Evolutionary conservation across 805 yeast genomes (phyloP).

Genomic region (Kregervanrija pseudodelftensis): DNA sequence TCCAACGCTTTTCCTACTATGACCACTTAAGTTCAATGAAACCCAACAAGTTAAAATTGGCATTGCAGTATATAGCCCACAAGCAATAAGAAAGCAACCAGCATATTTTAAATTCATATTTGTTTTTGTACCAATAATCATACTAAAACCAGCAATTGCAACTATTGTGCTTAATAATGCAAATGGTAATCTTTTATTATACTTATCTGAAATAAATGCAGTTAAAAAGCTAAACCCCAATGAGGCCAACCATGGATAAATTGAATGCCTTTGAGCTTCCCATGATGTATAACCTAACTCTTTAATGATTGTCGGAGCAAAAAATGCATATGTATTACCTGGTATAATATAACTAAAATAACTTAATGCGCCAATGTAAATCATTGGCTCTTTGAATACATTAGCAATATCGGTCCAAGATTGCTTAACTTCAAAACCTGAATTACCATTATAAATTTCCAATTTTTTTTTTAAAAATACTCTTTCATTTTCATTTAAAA

Average conservation of each 20-base stretch:
- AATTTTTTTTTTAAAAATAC: conserved; percentile 52
- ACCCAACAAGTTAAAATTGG: conserved; percentile 67
- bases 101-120: conserved; percentile 42
- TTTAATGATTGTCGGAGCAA: conserved; percentile 60
- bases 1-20: conserved; percentile 45
- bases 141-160: conserved; percentile 47
- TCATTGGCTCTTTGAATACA: conserved; percentile 53
- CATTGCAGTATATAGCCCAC: conserved; percentile 59
- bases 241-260: conserved; percentile 79
- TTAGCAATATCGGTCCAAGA: conserved; percentile 36
- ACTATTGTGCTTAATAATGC: conserved; percentile 27
- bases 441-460: conserved; percentile 42
- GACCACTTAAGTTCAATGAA: conserved; percentile 56
- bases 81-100: conserved; percentile 54
- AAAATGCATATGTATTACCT: conserved; percentile 70
- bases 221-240: conserved; percentile 56
- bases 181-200: conserved; percentile 39
- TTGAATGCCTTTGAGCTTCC: conserved; percentile 71
- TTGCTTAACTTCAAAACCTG: conserved; percentile 43
- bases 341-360: conserved; percentile 65
- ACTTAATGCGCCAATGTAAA: conserved; percentile 50
- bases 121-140: conserved; percentile 40
- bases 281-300: conserved; percentile 61
- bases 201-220: conserved; percentile 58
- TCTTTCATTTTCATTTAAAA: conserved; percentile 45